A percentile compares a stretch with the other conserved stretches of the same genome.
These are phyloP conservation scores for Pinus taeda DNA, from an alignment of 75 land plant genomes.

Conservation along the genomic window DNA sequence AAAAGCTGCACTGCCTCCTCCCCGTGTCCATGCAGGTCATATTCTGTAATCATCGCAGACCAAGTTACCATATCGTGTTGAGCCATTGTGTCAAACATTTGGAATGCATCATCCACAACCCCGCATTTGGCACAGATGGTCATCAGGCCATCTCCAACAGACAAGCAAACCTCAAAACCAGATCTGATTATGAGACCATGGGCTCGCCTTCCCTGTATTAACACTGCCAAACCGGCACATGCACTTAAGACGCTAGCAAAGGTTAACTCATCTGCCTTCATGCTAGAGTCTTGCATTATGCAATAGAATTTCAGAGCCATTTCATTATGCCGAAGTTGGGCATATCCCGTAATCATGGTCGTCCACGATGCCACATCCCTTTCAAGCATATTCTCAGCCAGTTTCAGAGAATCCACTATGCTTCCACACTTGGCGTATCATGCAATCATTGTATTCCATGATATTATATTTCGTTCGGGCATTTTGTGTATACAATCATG, in stretches of 20 bases:
- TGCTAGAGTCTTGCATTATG: constrained; percentile 28
- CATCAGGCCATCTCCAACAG: constrained; percentile 54
- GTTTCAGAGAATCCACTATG: constrained; percentile 37
- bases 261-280: constrained; percentile 51
- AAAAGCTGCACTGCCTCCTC: constrained; percentile 46
- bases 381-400: constrained; percentile 53
- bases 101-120: constrained; percentile 34
- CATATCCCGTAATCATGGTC: constrained; percentile 61
- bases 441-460: too few relatives aligned
- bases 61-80: constrained; percentile 57
- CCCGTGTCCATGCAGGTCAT: constrained; percentile 59
- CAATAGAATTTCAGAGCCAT: constrained; percentile 45
- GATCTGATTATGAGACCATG: constrained; percentile 41
- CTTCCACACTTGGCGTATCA: constrained; percentile 47
- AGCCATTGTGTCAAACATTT: constrained; percentile 48
- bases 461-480: too few relatives aligned
- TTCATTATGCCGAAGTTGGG: constrained; percentile 46
- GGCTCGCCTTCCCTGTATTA: constrained; percentile 49
- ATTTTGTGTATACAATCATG: too few relatives aligned
- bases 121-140: constrained; percentile 81
- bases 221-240: constrained; percentile 48
- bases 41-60: constrained; percentile 70
- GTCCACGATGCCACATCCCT: constrained; percentile 73
- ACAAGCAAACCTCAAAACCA: constrained; percentile 27
- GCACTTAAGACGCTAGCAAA: constrained; percentile 56